A percentile compares a stretch with the other conserved stretches of the same genome.
phyloP scores from a whole-genome alignment of 805 yeast species.

The Cephaloascus fragrans region DNA sequence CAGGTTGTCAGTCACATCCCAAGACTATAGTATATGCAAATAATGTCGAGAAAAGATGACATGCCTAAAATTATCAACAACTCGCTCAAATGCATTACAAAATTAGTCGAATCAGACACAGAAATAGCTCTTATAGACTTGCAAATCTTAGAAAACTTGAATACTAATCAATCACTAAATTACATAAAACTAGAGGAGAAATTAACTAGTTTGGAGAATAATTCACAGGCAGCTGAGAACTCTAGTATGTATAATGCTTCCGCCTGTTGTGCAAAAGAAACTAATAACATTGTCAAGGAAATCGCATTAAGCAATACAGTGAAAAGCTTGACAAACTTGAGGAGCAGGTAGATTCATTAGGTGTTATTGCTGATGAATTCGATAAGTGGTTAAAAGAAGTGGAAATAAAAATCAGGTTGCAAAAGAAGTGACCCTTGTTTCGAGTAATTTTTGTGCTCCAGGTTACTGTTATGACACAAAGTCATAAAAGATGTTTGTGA shows the following conservation, averaged over 20 bases:
- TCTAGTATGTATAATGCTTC: constrained; percentile 11
- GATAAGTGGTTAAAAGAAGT: constrained; percentile 55
- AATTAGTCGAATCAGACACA: constrained; percentile 28
- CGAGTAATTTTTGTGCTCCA: too few species aligned
- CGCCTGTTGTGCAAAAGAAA: not conserved
- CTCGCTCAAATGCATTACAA: constrained; percentile 19
- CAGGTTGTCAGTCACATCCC: too few species aligned
- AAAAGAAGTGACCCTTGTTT: not conserved
- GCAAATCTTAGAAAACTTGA: constrained; percentile 41
- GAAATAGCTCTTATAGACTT: constrained; percentile 33
- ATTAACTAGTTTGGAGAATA: constrained; percentile 31
- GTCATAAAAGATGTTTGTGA: too few species aligned
- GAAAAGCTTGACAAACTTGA: constrained; percentile 19
- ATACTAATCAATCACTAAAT: constrained; percentile 48
- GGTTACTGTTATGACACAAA: too few species aligned
- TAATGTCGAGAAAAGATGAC: constrained; percentile 6
- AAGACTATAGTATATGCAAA: not conserved
- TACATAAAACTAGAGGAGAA: constrained; percentile 33
- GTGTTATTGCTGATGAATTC: constrained; percentile 40
- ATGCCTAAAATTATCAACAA: constrained; percentile 16
- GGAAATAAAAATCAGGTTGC: constrained; percentile 24
- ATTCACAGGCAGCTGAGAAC: constrained; percentile 18
- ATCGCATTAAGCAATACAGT: constrained; percentile 16
- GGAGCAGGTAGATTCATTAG: constrained; percentile 26
- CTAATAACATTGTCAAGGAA: not conserved